Evolutionary conservation across 495 filamentous ascomycete species (phyloP), one percentile per base, ranked within the genome.

Genomic region (Aspergillus sclerotioniger): DNA sequence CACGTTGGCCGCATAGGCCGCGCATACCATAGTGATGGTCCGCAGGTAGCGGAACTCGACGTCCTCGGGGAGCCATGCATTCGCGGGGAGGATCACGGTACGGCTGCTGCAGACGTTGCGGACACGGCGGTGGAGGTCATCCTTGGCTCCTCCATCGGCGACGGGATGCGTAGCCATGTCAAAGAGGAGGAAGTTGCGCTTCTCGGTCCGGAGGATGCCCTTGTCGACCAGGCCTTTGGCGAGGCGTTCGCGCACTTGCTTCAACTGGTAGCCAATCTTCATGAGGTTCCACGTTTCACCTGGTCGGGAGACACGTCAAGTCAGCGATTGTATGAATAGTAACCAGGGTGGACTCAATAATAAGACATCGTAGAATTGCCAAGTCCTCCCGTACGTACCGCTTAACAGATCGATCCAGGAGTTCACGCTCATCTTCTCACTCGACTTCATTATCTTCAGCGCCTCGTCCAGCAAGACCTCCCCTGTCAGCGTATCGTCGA

Each of bases 141-240:
- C 94, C 76, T 98, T 98, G 53, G 94, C 94, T 64, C 92, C 93
- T 59, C 90, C 89, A 70, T 98, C 94, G 58, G 90, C 94, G 29
- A 98, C 92, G n/a, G 94, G 94, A 71, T 98, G 94, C 45, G 94
- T 98, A 12, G 94, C 94, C 94, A 98, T 98, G 77, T 98, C 94
- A 77, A 98, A 98, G 53, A 98, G 89, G 62, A 98, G 83, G 76
- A 98, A 98, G 77, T 98, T 98, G 71, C 91, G 90, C 79, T 98
- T 98, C 75, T 98, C 94, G 56, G 94, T 98, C 65, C 94, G 90
- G 49, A 98, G 84, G 71, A 98, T 96, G 54, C 94, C 94, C 76
- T 98, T 98, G 75, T 98, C 94, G 29, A 98, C 94, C 28, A 98
- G 85, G n/a, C 94, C 94, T 73, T 98, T 98, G 62, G 90, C 91